phyloP scores from a whole-genome alignment of 2,329 filamentous ascomycete species.

The Aspergillus alliaceus region DNA sequence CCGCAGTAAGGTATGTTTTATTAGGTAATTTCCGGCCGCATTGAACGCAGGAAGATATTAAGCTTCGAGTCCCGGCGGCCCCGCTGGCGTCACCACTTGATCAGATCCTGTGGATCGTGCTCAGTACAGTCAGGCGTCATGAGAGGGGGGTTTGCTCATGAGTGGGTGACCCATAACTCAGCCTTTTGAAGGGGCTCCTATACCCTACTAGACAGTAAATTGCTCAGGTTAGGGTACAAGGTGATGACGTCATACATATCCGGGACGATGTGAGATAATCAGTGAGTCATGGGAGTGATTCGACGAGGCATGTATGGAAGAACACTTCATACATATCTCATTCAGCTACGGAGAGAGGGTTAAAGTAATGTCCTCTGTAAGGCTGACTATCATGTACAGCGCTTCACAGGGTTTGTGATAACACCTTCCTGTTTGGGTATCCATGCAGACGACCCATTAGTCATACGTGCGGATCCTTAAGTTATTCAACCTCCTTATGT shows the following conservation, averaged over 20 bases:
- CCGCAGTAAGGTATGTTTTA: neutral
- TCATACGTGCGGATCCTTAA: neutral
- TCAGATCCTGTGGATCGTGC: conserved; percentile 3
- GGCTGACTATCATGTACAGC: too few species aligned
- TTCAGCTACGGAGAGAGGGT: too few species aligned
- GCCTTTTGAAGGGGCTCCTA: neutral
- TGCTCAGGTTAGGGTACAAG: neutral
- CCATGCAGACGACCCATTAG: neutral
- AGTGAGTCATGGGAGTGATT: neutral
- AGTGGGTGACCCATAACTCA: neutral
- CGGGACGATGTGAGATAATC: neutral
- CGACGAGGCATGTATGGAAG: too few species aligned
- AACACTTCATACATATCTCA: too few species aligned
- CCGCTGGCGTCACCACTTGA: conserved; percentile 13
- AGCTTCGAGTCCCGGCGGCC: neutral
- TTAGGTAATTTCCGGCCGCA: neutral
- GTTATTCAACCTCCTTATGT: neutral
- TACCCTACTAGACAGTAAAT: too few species aligned
- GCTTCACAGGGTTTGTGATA: neutral
- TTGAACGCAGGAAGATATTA: neutral
- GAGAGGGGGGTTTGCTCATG: neutral
- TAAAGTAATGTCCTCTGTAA: too few species aligned
- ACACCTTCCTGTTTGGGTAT: neutral
- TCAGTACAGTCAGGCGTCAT: neutral
- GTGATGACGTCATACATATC: conserved; percentile 5